A percentile compares a stretch with the other conserved stretches of the same genome.
These are phyloP conservation scores for Calvatia gigantea DNA, from an alignment of 768 basidiomycete species.

Conservation along the genomic window DNA sequence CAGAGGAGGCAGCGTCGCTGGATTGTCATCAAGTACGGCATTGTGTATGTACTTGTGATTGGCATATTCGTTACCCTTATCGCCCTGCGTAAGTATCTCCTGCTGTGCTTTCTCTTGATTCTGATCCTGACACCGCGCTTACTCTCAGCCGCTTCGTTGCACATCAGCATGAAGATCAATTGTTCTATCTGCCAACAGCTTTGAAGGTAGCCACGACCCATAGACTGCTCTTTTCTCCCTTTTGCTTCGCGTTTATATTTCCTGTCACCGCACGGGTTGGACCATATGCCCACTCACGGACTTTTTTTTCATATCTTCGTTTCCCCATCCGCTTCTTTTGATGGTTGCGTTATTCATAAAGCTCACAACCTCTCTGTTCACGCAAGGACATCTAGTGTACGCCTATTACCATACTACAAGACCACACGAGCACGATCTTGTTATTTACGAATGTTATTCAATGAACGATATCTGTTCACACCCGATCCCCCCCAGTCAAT, in stretches of 20 bases:
- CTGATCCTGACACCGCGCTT: slow-evolving; percentile 10
- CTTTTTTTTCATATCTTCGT: slow-evolving; percentile 12
- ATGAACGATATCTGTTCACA: slow-evolving; percentile 6
- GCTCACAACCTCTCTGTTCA: slow-evolving; percentile 17
- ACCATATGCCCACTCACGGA: slow-evolving; percentile 30
- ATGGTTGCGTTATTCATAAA: slow-evolving; percentile 3
- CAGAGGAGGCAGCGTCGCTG: slow-evolving; percentile 86
- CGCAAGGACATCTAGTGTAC: slow-evolving; percentile 44
- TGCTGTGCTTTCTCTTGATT: slow-evolving; percentile 10
- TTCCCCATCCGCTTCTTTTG: neutral
- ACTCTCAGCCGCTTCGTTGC: slow-evolving; percentile 56
- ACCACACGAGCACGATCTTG: slow-evolving; percentile 33
- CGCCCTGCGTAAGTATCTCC: slow-evolving; percentile 59
- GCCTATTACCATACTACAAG: slow-evolving; percentile 39
- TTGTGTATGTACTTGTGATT: slow-evolving; percentile 69
- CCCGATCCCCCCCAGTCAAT: neutral
- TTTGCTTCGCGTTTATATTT: slow-evolving; percentile 24
- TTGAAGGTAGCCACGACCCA: slow-evolving; percentile 48
- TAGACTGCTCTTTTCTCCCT: slow-evolving; percentile 25
- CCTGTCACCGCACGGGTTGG: slow-evolving; percentile 22
- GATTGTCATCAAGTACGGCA: slow-evolving; percentile 86
- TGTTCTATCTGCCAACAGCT: slow-evolving; percentile 65
- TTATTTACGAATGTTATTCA: slow-evolving; percentile 14
- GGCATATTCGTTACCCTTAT: slow-evolving; percentile 74
- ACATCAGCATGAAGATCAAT: slow-evolving; percentile 51